Evolutionary conservation across 768 basidiomycete genomes (phyloP), one percentile per base, ranked within the genome.

Genomic region (Agrocybe chaxingu): DNA sequence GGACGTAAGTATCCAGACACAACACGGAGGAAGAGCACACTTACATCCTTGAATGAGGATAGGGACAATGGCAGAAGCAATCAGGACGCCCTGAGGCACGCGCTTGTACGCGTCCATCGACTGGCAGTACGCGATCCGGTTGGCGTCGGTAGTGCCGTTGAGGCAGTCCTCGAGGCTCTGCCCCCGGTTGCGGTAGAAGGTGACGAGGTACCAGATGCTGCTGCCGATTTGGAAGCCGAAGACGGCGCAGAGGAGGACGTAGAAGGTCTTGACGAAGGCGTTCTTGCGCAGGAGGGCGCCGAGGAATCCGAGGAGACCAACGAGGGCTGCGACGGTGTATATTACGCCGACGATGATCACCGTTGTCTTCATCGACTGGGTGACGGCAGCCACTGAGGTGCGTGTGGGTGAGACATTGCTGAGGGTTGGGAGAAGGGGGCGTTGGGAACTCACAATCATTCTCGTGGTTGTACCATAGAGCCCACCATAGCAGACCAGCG

Each of bases 281-380:
- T 64, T 61, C 53, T 70, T 74, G 43, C 65, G 72, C 51, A 68
- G 58, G 13, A 74, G 54, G 31, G 72, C 70, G 37, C 73, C 73
- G 16, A 74, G 51, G 60, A 74, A 73, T 12, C 72, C 73, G 19
- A 68, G 45, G 19, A 73, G 47, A 32, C 66, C 66, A 37, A 71
- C 53, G 7, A 74, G 43, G 5, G 71, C 62, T n/a, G 64, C 61
- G 31, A 66, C 45, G 0, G 63, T 67, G 50, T 68, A 73, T 3
- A 73, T 54, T 0, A 57, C 56, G 7, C 62, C 70, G 13, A 66
- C 57, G 13, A 70, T 56, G 37, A 72, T 70, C 19, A 65, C 57
- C 11, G 60, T 59, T 7, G 61, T 67, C 50, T 62, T 69, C 50
- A 65, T 47, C 36, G 53, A 58, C 16, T 57, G 57, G 7, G 65